Evolutionary conservation across 805 yeast species (phyloP).

Genomic region (Cyberlindnera xishuangbannaensis): DNA sequence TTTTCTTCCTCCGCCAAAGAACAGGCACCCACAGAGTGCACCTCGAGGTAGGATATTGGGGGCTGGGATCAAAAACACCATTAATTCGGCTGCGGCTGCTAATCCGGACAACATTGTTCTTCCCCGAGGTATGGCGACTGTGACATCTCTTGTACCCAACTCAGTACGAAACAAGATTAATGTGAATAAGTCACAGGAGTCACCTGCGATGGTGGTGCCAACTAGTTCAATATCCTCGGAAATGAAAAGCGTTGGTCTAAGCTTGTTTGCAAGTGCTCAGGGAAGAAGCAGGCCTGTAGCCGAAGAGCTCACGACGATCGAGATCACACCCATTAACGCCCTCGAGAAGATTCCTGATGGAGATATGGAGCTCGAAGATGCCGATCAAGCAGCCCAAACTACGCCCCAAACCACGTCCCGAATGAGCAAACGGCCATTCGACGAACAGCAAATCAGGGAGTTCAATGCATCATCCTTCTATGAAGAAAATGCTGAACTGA

Average conservation of each 20-base stretch:
- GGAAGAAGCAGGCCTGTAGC: neutral
- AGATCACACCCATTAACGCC: conserved; percentile 1
- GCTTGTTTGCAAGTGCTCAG: too few species aligned
- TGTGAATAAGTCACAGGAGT: neutral
- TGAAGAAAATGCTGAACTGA: conserved; percentile 18
- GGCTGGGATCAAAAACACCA: conserved; percentile 13
- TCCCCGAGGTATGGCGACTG: conserved; percentile 8
- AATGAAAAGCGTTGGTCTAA: too few species aligned
- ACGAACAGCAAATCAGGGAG: conserved; percentile 12
- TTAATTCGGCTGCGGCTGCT: conserved; percentile 11
- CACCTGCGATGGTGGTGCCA: neutral
- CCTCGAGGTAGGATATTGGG: conserved; percentile 14
- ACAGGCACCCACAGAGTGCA: conserved; percentile 6
- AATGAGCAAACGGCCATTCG: conserved; percentile 8
- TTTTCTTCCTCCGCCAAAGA: conserved; percentile 23
- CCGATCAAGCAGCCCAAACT: neutral
- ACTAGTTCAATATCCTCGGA: too few species aligned
- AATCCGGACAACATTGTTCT: conserved; percentile 18
- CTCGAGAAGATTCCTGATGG: conserved; percentile 2
- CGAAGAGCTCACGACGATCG: conserved; percentile 1
- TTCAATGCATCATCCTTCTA: conserved; percentile 21
- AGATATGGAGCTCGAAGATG: neutral
- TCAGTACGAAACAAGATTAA: conserved; percentile 14
- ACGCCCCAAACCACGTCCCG: too few species aligned
- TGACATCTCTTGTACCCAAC: conserved; percentile 21